phyloP scores from a whole-genome alignment of 352 stramenopile species.

The Aphanomyces invadans region DNA sequence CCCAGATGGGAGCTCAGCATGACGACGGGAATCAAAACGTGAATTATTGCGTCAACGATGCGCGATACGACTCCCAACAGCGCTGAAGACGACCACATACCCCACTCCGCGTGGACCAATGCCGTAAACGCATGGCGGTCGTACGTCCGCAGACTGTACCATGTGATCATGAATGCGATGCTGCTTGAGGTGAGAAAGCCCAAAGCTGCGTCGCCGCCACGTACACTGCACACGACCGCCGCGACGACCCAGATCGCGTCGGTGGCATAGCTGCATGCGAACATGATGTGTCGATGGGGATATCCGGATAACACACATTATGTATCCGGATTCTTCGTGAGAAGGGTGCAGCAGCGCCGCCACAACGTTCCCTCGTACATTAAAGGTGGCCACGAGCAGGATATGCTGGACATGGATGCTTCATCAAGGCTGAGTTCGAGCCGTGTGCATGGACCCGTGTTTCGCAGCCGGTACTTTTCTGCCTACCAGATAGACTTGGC shows the following conservation, averaged over 20 bases:
- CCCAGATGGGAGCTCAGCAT: constrained; percentile 69
- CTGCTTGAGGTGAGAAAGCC: constrained; percentile 72
- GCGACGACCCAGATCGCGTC: constrained; percentile 30
- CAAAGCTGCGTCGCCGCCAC: constrained; percentile 14
- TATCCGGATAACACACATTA: too few species aligned
- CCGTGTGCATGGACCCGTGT: neutral
- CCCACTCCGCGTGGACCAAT: constrained; percentile 62
- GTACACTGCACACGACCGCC: constrained; percentile 31
- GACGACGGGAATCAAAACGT: constrained; percentile 61
- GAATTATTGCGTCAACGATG: constrained; percentile 52
- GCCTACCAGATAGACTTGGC: neutral
- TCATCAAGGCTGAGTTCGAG: constrained; percentile 8
- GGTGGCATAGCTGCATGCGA: neutral
- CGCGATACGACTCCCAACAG: constrained; percentile 51
- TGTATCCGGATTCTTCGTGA: too few species aligned
- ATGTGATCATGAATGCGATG: constrained; percentile 80
- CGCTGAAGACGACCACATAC: constrained; percentile 61
- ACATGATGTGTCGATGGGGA: neutral
- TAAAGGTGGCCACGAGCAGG: neutral
- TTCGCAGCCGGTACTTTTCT: neutral
- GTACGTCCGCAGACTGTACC: constrained; percentile 76
- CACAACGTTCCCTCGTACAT: neutral
- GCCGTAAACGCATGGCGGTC: constrained; percentile 70
- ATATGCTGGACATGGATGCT: constrained; percentile 11
- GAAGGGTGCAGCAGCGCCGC: too few species aligned